Evolutionary conservation across 2,329 filamentous ascomycete genomes (phyloP), one percentile per base, ranked within the genome.

Genomic region (Alternaria incomplexa): DNA sequence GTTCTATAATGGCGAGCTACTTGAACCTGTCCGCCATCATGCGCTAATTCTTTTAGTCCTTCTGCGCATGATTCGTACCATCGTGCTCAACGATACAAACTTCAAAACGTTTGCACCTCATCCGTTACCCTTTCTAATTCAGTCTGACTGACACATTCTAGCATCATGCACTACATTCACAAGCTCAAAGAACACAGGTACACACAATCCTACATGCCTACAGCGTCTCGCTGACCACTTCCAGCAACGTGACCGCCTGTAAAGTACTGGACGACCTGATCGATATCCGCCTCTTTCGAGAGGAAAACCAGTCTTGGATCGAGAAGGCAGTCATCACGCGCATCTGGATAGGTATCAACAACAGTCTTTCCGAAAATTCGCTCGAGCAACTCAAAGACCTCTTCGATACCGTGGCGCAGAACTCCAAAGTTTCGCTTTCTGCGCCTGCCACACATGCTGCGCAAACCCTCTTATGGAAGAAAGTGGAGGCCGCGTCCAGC

Each of bases 401-500:
- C 2, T 78, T 88, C 44, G 81, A 85, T 50, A 77, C 60, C 32
- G 75, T 91, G 1, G 73, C 83, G 1, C 79, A 82, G 2, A 81
- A 80, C 17, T 78, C 85, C 5, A 77, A 81, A 6, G 79, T 80
- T 1, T 75, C 84, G 0, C 75, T 96, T 5, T 83, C 86, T 22
- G 79, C 86, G 5, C 85, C 87, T 65, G 88, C 89, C 6, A 88
- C 91, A 12, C 87, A 89, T 65, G 89, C 90, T 32, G 86, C 87
- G 7, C 90, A 92, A 69, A 91, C 88, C 32, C 78, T 97, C 4
- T 81, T 97, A 4, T 97, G 93, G 93, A 96, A 93, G 79, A 87
- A 85, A 25, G 83, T 92, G n/a, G 91, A 93, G 56, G 79, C 83
- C 1, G 82, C 83, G 13, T 88, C 87, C 64, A 80, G 80, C 1